Evolutionary conservation across 73 alveolate genomes (phyloP).

Genomic region (Tetrahymena elliotti): DNA sequence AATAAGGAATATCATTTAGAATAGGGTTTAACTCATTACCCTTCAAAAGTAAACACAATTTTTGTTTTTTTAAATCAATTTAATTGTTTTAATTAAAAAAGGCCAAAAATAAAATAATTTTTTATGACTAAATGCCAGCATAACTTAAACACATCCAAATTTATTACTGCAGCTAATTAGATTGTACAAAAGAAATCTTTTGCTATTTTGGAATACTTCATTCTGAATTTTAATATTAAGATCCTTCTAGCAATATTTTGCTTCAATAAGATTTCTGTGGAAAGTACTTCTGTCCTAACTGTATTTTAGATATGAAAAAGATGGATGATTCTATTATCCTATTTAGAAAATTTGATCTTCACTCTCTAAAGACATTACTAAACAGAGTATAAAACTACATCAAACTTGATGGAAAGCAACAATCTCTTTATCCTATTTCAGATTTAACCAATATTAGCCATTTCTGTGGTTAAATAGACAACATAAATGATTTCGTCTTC

Average conservation of each 20-base stretch:
- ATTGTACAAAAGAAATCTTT: background rate
- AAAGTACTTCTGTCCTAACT: background rate
- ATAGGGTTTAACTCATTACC: background rate
- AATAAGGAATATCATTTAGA: background rate
- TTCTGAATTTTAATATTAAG: background rate
- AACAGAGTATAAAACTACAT: background rate
- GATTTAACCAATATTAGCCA: background rate
- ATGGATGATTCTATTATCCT: background rate
- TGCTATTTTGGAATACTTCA: background rate
- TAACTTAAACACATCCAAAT: background rate
- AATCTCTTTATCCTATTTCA: background rate
- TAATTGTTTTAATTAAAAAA: background rate
- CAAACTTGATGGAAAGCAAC: background rate
- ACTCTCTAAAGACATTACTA: background rate
- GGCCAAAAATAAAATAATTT: background rate
- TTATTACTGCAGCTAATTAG: background rate
- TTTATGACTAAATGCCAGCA: background rate
- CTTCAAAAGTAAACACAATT: background rate
- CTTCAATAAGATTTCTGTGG: background rate
- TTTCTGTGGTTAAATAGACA: background rate
- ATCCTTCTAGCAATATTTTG: background rate
- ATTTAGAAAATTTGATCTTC: background rate
- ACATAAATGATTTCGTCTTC: background rate
- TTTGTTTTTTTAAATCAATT: background rate
- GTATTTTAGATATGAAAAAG: background rate